Conservation (phyloP, 2,329 filamentous ascomycete species). For the Phialophora chinensis region DNA sequence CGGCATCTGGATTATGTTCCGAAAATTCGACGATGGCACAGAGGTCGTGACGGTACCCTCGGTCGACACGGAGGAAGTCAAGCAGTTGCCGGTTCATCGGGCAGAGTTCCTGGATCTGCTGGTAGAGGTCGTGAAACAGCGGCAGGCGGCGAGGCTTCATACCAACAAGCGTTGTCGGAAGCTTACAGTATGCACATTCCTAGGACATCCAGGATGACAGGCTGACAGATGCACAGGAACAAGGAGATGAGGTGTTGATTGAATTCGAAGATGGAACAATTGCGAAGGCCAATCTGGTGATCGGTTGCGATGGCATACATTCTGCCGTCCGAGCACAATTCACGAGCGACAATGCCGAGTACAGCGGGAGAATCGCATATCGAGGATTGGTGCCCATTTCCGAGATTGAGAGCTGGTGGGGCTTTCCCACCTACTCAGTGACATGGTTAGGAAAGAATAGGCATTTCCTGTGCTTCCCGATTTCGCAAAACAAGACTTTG, state of each 20-base stretch:
- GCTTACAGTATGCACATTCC: constrained; percentile 19
- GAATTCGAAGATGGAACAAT: constrained; percentile 42
- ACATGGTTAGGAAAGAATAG: constrained; percentile 46
- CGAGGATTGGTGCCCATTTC: constrained; percentile 29
- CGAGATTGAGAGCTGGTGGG: constrained; percentile 37
- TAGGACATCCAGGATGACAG: neutral
- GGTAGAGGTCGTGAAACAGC: constrained; percentile 49
- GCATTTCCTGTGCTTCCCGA: constrained; percentile 50
- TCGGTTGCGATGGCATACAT: constrained; percentile 40
- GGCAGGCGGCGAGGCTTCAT: constrained; percentile 39
- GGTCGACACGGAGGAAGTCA: constrained; percentile 36
- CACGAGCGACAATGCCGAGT: constrained; percentile 27
- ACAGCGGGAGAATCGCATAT: constrained; percentile 30
- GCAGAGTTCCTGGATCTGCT: constrained; percentile 52
- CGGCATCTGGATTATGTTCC: constrained; percentile 46
- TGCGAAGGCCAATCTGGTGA: constrained; percentile 36
- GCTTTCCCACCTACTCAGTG: constrained; percentile 39
- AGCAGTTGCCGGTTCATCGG: constrained; percentile 34
- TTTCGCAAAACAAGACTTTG: constrained; percentile 44
- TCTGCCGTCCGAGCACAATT: constrained; percentile 27
- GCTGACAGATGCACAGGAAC: constrained; percentile 23
- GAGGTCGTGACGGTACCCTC: constrained; percentile 44
- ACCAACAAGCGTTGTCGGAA: constrained; percentile 28
- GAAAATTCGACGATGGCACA: constrained; percentile 46
- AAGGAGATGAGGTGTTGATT: constrained; percentile 23